phyloP scores from a whole-genome alignment of 1,284 basidiomycete genomes.

The Tylopilus sp. region DNA sequence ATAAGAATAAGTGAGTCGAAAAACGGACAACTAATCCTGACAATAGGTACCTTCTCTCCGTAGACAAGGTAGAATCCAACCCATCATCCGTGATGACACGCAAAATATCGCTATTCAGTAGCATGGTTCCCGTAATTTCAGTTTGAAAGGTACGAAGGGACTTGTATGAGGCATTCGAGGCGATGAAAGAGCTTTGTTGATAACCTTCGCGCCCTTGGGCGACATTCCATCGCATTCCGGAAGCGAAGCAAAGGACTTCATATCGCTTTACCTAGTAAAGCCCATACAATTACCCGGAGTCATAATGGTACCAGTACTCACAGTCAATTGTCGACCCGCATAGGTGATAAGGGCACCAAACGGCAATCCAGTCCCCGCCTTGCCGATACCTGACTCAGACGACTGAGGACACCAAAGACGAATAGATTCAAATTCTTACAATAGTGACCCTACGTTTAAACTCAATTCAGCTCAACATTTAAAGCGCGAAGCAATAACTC shows the following conservation, averaged over 20 bases:
- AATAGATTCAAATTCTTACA: slow-evolving; percentile 17
- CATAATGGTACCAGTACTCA: slow-evolving; percentile 5
- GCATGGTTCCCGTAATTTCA: neutral
- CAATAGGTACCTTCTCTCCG: slow-evolving; percentile 12
- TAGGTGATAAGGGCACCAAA: slow-evolving; percentile 24
- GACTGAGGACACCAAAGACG: neutral
- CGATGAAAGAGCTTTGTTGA: slow-evolving; percentile 23
- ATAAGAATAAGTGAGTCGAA: slow-evolving; percentile 1
- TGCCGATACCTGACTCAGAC: slow-evolving; percentile 23
- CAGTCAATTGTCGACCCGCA: slow-evolving; percentile 23
- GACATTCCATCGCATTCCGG: slow-evolving; percentile 26
- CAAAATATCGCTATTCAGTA: slow-evolving; percentile 18
- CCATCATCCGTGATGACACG: slow-evolving; percentile 18
- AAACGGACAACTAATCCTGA: neutral
- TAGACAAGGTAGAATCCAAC: neutral
- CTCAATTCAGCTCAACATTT: neutral
- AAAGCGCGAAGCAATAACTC: neutral
- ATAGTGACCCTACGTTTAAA: slow-evolving; percentile 22
- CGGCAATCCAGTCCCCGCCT: slow-evolving; percentile 28
- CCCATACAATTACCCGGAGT: neutral
- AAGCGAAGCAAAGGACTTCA: slow-evolving; percentile 31
- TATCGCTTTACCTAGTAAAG: slow-evolving; percentile 24
- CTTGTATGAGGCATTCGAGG: slow-evolving; percentile 11
- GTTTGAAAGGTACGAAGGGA: neutral
- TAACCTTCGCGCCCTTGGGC: neutral